Evolutionary conservation across 345 rosid genomes (phyloP).

Genomic region (Clarkia xantiana): DNA sequence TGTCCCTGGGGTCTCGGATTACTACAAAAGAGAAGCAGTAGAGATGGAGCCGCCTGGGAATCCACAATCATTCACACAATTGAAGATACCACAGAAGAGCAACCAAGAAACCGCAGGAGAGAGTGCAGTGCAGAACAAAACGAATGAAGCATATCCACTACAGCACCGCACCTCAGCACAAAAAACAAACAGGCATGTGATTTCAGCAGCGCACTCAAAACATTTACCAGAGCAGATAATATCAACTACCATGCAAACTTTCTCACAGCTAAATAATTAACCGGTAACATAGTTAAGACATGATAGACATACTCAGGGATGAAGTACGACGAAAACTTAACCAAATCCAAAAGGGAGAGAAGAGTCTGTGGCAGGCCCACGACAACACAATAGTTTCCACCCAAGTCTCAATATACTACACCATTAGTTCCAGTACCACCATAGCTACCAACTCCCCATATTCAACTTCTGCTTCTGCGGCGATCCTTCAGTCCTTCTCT

Average conservation of each 20-base stretch:
- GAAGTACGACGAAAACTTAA: conserved; percentile 50
- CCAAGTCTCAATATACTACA: conserved; percentile 53
- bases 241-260: conserved; percentile 13
- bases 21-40: conserved; percentile 33
- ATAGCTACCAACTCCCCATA: conserved; percentile 9
- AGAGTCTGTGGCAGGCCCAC: conserved; percentile 32
- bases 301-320: conserved; percentile 33
- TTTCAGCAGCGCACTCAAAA: conserved; percentile 36
- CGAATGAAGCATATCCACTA: conserved; percentile 71
- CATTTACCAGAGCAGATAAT: conserved; percentile 23
- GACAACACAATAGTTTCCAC: conserved; percentile 48
- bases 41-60: conserved; percentile 38
- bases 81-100: conserved; percentile 56
- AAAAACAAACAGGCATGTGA: conserved; percentile 36
- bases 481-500: conserved; percentile 77
- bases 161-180: conserved; percentile 59
- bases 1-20: neutral
- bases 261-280: conserved; percentile 2
- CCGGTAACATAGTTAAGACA: conserved; percentile 11
- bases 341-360: conserved; percentile 65
- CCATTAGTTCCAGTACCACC: conserved; percentile 24
- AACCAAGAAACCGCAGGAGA: conserved; percentile 36
- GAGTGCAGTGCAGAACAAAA: conserved; percentile 81
- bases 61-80: conserved; percentile 38
- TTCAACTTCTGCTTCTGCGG: conserved; percentile 89